phyloP scores from a whole-genome alignment of 768 basidiomycete genomes.

The Galerina sulciceps region DNA sequence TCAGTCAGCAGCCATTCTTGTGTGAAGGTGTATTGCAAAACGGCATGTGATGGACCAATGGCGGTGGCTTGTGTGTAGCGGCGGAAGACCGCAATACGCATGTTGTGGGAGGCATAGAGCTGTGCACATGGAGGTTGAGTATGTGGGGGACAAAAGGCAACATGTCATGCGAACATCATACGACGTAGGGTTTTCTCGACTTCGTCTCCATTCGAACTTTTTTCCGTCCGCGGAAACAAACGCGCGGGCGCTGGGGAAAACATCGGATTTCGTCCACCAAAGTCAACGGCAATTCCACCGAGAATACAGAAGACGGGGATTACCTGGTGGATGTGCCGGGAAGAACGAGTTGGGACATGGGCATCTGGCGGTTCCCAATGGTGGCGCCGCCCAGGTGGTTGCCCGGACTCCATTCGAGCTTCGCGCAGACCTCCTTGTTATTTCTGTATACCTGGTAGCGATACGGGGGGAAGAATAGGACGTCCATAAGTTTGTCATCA shows the following conservation, averaged over 20 bases:
- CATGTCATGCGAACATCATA: slow-evolving; percentile 61
- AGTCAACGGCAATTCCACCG: slow-evolving; percentile 12
- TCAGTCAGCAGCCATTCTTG: slow-evolving; percentile 65
- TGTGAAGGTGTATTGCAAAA: slow-evolving; percentile 66
- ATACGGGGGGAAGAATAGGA: not conserved
- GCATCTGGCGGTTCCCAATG: slow-evolving; percentile 55
- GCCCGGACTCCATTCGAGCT: slow-evolving; percentile 55
- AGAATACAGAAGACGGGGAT: slow-evolving; percentile 21
- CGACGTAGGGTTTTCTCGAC: slow-evolving; percentile 46
- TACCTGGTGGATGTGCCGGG: slow-evolving; percentile 57
- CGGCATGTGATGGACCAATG: slow-evolving; percentile 67
- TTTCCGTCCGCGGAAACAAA: slow-evolving; percentile 62
- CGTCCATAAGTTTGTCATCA: slow-evolving; percentile 17
- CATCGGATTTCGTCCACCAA: slow-evolving; percentile 9
- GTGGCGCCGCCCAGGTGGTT: slow-evolving; percentile 59
- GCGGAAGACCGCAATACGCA: slow-evolving; percentile 62
- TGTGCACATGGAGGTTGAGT: slow-evolving; percentile 24
- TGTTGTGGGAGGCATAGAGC: slow-evolving; percentile 53
- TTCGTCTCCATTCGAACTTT: slow-evolving; percentile 70
- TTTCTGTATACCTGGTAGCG: slow-evolving; percentile 44
- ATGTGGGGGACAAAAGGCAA: not conserved
- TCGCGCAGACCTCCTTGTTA: slow-evolving; percentile 51
- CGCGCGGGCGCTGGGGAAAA: slow-evolving; percentile 54
- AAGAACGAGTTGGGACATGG: slow-evolving; percentile 67
- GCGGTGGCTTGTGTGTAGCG: slow-evolving; percentile 54